These are phyloP conservation scores for Curvularia verruculosa DNA, from an alignment of 2,329 filamentous ascomycete genomes.

Conservation along the genomic window DNA sequence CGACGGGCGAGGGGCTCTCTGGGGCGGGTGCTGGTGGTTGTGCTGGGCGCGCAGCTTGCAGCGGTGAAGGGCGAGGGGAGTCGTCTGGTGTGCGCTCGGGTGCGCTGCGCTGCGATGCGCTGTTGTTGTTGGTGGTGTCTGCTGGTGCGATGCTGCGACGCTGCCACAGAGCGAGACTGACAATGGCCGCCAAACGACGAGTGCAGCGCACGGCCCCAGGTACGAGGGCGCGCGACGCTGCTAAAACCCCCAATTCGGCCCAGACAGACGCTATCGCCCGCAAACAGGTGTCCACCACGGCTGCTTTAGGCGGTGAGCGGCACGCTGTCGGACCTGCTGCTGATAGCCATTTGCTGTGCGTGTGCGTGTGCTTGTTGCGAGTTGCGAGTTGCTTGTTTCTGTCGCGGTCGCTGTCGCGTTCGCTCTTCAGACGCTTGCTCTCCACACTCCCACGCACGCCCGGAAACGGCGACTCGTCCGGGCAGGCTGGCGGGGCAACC, in stretches of 20 bases:
- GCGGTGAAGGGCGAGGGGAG: neutral
- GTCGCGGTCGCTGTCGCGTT: neutral
- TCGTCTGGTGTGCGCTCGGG: neutral
- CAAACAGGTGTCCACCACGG: slow-evolving; percentile 16
- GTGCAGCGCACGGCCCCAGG: slow-evolving; percentile 26
- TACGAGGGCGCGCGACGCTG: slow-evolving; percentile 21
- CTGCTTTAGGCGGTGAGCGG: slow-evolving; percentile 4
- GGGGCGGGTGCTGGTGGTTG: too few species aligned
- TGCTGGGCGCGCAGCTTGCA: slow-evolving; percentile 15
- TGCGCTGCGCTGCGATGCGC: neutral
- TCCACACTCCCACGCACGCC: too few species aligned
- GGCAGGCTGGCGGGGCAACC: slow-evolving; percentile 3
- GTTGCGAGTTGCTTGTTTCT: too few species aligned
- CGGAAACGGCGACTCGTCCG: neutral
- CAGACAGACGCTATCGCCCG: slow-evolving; percentile 8
- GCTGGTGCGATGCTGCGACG: slow-evolving; percentile 16
- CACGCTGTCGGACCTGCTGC: neutral
- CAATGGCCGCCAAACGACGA: slow-evolving; percentile 30
- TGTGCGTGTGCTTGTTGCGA: neutral
- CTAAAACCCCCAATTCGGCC: slow-evolving; percentile 20
- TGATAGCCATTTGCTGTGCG: neutral
- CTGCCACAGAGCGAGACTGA: slow-evolving; percentile 4
- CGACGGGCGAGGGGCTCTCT: slow-evolving; percentile 22
- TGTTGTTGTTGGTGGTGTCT: neutral
- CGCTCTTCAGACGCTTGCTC: neutral